Conservation (phyloP, 2,329 filamentous ascomycete genomes). For the Fusarium anthophilum region DNA sequence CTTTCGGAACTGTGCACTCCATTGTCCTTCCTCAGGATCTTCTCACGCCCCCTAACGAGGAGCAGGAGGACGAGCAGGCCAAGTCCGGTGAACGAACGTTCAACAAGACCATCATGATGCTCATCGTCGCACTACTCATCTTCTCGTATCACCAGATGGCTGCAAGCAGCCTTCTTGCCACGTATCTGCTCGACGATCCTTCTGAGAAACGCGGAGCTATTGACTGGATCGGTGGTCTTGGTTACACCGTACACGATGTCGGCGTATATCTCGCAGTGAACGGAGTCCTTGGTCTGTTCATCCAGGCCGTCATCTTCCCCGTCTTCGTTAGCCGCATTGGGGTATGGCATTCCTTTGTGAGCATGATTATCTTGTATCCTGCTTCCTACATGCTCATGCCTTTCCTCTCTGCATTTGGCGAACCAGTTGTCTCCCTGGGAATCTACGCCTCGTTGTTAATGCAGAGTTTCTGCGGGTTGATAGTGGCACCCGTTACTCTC, state of each 20-base stretch:
- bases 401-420: conserved; percentile 69
- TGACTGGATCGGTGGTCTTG: conserved; percentile 68
- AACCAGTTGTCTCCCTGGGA: conserved; percentile 62
- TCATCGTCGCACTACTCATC: conserved; percentile 52
- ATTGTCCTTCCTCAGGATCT: conserved; percentile 46
- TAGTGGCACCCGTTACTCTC: conserved; percentile 73
- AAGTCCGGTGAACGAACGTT: conserved; percentile 42
- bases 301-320: conserved; percentile 78
- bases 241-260: conserved; percentile 71
- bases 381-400: conserved; percentile 75
- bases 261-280: conserved; percentile 76
- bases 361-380: conserved; percentile 73
- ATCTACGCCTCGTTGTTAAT: conserved; percentile 73
- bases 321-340: conserved; percentile 70
- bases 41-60: conserved; percentile 23
- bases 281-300: conserved; percentile 75
- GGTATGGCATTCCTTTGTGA: conserved; percentile 72
- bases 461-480: conserved; percentile 74
- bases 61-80: conserved; percentile 15
- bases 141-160: conserved; percentile 59
- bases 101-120: conserved; percentile 49
- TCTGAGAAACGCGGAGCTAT: conserved; percentile 34
- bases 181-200: conserved; percentile 53
- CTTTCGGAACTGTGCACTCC: conserved; percentile 55
- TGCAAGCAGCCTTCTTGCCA: conserved; percentile 53